These are phyloP conservation scores for Cystobasidiaceae sp. DNA, from an alignment of 1,284 basidiomycete species.

Conservation along the genomic window DNA sequence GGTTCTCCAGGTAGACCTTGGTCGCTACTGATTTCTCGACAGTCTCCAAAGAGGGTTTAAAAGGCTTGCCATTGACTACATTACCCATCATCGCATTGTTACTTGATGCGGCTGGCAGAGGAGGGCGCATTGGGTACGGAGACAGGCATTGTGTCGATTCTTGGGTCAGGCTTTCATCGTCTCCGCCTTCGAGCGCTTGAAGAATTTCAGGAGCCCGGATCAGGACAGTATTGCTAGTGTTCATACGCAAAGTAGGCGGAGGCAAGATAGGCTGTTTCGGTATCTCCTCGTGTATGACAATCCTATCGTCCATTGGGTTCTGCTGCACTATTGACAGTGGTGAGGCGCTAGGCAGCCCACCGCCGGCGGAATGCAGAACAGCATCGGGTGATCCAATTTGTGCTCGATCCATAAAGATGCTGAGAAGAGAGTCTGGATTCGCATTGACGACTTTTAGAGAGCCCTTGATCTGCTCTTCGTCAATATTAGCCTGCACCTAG, in stretches of 20 bases:
- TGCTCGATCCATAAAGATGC: constrained; percentile 54
- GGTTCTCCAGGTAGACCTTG: constrained; percentile 92
- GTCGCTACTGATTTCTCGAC: constrained; percentile 88
- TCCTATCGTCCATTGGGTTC: constrained; percentile 10
- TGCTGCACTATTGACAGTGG: not conserved
- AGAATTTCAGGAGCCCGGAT: constrained; percentile 2
- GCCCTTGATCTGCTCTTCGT: constrained; percentile 39
- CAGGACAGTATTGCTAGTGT: constrained; percentile 36
- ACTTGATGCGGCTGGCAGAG: not conserved
- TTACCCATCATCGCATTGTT: too few species aligned
- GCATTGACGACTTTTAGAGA: constrained; percentile 79
- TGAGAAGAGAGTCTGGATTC: constrained; percentile 53
- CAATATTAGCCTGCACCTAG: constrained; percentile 54
- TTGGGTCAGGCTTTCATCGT: not conserved
- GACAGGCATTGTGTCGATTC: constrained; percentile 19
- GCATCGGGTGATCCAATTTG: constrained; percentile 26
- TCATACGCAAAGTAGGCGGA: constrained; percentile 5
- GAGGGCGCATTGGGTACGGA: not conserved
- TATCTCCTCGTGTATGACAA: constrained; percentile 22
- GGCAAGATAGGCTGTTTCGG: constrained; percentile 24
- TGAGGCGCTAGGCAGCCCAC: constrained; percentile 1
- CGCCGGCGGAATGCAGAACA: not conserved
- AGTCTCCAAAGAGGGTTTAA: constrained; percentile 78
- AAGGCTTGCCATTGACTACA: constrained; percentile 20
- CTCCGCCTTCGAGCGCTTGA: not conserved